A percentile compares a stretch with the other conserved stretches of the same genome.
These are phyloP conservation scores for Piper longum DNA, from an alignment of 164 flowering plant genomes.

Conservation along the genomic window DNA sequence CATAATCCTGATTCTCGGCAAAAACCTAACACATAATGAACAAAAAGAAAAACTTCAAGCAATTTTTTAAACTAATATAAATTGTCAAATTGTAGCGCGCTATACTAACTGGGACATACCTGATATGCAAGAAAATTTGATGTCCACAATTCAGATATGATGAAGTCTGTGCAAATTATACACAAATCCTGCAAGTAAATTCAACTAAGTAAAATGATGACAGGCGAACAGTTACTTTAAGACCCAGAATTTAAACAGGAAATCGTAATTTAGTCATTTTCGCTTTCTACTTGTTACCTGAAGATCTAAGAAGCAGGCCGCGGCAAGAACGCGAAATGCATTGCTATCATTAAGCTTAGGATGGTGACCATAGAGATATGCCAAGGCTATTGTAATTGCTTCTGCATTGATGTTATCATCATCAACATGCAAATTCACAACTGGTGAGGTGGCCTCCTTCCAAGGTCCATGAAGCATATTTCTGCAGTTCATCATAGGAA, in stretches of 20 bases:
- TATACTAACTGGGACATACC: conserved; percentile 23
- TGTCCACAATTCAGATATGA: conserved; percentile 86
- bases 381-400: conserved; percentile 77
- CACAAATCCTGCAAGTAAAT: conserved; percentile 69
- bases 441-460: conserved; percentile 80
- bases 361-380: conserved; percentile 86
- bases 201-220: neutral
- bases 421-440: conserved; percentile 68
- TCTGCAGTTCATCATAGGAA: conserved; percentile 26
- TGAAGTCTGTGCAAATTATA: conserved; percentile 94
- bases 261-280: neutral
- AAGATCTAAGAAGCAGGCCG: conserved; percentile 97
- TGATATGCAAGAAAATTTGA: conserved; percentile 89
- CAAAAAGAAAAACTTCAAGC: conserved; percentile 3
- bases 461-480: conserved; percentile 99
- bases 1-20: conserved; percentile 96
- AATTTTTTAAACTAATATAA: neutral
- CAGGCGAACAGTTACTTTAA: too few relatives aligned
- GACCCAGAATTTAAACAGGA: neutral
- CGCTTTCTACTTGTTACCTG: conserved; percentile 35
- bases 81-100: neutral
- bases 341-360: conserved; percentile 83
- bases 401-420: conserved; percentile 82
- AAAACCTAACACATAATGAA: conserved; percentile 43
- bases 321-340: conserved; percentile 96